Percentiles rank a stretch among this genome's conserved stretches.
Conservation (phyloP, 257 asterid genomes). For the Solanum lycopersicoides region DNA sequence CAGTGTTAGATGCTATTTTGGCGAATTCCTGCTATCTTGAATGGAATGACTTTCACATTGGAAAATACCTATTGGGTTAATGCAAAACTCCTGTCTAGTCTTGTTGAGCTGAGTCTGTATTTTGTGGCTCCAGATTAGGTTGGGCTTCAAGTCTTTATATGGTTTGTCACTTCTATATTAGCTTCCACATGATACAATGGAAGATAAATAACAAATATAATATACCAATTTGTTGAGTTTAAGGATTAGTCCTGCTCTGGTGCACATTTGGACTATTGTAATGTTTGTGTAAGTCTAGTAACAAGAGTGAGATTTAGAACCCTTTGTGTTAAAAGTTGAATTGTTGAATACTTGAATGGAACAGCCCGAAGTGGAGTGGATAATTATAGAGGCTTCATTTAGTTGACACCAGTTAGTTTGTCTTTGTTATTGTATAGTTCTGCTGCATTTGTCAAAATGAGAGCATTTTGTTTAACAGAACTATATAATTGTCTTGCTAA, state of each 20-base stretch:
- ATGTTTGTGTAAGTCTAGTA: neutral
- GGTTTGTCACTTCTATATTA: neutral
- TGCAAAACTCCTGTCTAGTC: neutral
- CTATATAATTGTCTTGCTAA: neutral
- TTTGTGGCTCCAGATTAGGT: neutral
- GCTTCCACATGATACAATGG: neutral
- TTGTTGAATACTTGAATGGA: neutral
- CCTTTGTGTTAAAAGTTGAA: neutral
- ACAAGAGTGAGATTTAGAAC: neutral
- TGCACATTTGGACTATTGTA: neutral
- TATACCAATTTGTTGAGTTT: neutral
- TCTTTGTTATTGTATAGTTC: neutral
- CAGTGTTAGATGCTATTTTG: neutral
- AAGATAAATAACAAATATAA: neutral
- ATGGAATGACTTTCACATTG: neutral
- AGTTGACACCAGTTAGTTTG: neutral
- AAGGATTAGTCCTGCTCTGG: neutral
- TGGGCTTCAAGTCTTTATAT: neutral
- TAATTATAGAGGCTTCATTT: neutral
- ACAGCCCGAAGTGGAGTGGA: neutral
- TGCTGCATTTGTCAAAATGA: neutral
- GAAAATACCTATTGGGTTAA: neutral
- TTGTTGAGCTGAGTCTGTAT: neutral
- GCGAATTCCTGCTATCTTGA: neutral
- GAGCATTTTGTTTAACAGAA: neutral